Conservation (phyloP, 2,329 filamentous ascomycete species). For the Ascochyta clinopodiicola region DNA sequence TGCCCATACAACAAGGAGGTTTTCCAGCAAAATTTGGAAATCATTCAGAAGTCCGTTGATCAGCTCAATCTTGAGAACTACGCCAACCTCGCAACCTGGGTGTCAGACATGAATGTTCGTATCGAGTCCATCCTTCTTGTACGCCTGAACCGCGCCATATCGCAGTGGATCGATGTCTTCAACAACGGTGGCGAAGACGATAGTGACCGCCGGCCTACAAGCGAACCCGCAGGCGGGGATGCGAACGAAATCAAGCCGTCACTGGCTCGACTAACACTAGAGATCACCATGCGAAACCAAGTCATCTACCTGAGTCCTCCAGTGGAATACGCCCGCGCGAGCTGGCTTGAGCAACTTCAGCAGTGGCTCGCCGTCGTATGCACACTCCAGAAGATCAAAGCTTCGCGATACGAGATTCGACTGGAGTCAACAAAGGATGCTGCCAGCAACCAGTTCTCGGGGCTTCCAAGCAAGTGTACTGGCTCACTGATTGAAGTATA, state of each 20-base stretch:
- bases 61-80: conserved; percentile 97
- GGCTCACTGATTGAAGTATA: conserved; percentile 82
- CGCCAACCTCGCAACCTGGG: conserved; percentile 90
- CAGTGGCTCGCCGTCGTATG: conserved; percentile 93
- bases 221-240: conserved; percentile 55
- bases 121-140: conserved; percentile 80
- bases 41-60: conserved; percentile 90
- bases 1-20: conserved; percentile 83
- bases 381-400: conserved; percentile 91
- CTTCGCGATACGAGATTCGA: conserved; percentile 91
- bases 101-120: conserved; percentile 81
- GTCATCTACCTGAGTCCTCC: conserved; percentile 96
- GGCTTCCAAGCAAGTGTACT: conserved; percentile 84
- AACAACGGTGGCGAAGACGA: conserved; percentile 55
- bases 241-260: conserved; percentile 57
- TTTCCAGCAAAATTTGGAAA: conserved; percentile 81
- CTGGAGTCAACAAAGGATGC: conserved; percentile 68
- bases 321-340: conserved; percentile 86
- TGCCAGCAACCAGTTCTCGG: conserved; percentile 74
- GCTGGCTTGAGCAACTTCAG: conserved; percentile 92
- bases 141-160: conserved; percentile 84
- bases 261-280: conserved; percentile 79
- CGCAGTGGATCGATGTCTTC: conserved; percentile 87
- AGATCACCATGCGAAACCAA: conserved; percentile 97
- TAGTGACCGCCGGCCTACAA: conserved; percentile 33